Evolutionary conservation across 1,139 yeast genomes (phyloP), one percentile per base, ranked within the genome.

Genomic region (Suhomyces choctaworum): DNA sequence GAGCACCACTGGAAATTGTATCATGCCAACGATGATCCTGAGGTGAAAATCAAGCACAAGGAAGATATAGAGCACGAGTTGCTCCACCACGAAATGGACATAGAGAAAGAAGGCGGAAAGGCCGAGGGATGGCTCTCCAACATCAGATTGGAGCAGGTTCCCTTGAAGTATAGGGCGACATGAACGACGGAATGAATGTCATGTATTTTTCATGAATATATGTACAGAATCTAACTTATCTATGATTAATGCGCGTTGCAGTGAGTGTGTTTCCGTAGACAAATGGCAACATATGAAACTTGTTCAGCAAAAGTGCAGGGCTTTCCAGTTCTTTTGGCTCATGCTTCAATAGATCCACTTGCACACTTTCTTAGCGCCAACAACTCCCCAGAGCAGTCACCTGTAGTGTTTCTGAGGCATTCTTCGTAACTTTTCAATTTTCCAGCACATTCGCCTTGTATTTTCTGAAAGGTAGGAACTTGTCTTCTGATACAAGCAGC

Each of bases 1-100:
- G 81, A 86, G 42, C 97, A 92, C 58, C 97, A 92, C 59, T 92
- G 97, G 97, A 78, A 81, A 44, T 70, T 88, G 58, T 86, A 76
- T 58, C 97, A 92, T 59, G 76, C 81, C 34, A 79, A 85, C 43
- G 64, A 73, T 39, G 97, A 89, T 56, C 96, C 96, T 0, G 89
- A 86, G 34, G 88, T 88, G 14, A 70, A 74, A 49, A 66, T 78
- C 30, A 84, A 86, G 37, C 97, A 89, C 57, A 82, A 82, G 46
- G 97, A 89, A 55, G 97, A 89, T 57, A 77, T 85, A 14, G 96
- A 87, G 54, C 97, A 89, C 58, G 97, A 89, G 52, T 62, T 84
- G 39, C 68, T 89, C 45, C 96, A 87, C 57, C 96, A 89, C 56
- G 87, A 84, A 46, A 95, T 86, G 55, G 89, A 82, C 49, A 80